phyloP scores from a whole-genome alignment of 345 rosid species.

The Euphorbia peplus region DNA sequence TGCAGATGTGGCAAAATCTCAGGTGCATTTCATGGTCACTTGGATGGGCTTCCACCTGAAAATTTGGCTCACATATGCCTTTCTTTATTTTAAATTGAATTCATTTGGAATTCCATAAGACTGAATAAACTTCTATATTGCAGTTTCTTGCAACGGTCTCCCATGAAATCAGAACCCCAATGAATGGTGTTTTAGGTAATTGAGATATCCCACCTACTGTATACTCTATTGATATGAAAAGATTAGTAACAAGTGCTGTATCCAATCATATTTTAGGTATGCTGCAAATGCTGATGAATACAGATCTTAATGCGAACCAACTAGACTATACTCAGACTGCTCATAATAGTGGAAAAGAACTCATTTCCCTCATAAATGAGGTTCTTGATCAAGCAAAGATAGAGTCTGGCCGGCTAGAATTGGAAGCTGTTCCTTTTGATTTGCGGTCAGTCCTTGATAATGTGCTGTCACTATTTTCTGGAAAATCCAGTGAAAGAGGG shows the following conservation, averaged over 20 bases:
- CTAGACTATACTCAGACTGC: constrained; percentile 85
- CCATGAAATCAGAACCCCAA: constrained; percentile 95
- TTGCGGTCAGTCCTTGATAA: constrained; percentile 67
- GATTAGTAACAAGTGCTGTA: constrained; percentile 8
- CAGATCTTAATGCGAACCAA: constrained; percentile 72
- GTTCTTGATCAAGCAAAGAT: constrained; percentile 99
- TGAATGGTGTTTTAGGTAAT: constrained; percentile 87
- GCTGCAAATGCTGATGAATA: constrained; percentile 92
- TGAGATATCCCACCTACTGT: constrained; percentile 10
- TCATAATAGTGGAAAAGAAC: constrained; percentile 79
- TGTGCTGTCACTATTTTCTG: constrained; percentile 65
- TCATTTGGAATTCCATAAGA: background rate
- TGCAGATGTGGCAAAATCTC: constrained; percentile 96
- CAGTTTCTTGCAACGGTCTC: constrained; percentile 98
- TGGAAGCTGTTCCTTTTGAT: constrained; percentile 84
- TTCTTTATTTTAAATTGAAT: background rate
- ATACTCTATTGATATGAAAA: constrained; percentile 8
- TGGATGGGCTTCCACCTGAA: constrained; percentile 1
- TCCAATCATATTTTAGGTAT: constrained; percentile 54
- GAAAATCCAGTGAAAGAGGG: constrained; percentile 65
- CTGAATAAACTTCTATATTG: constrained; percentile 29
- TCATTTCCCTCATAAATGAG: constrained; percentile 73
- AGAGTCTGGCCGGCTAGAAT: constrained; percentile 94
- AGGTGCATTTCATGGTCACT: constrained; percentile 44
- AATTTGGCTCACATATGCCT: background rate